These are phyloP conservation scores for Microbotryum violaceum DNA, from an alignment of 1,284 basidiomycete species.

Conservation along the genomic window DNA sequence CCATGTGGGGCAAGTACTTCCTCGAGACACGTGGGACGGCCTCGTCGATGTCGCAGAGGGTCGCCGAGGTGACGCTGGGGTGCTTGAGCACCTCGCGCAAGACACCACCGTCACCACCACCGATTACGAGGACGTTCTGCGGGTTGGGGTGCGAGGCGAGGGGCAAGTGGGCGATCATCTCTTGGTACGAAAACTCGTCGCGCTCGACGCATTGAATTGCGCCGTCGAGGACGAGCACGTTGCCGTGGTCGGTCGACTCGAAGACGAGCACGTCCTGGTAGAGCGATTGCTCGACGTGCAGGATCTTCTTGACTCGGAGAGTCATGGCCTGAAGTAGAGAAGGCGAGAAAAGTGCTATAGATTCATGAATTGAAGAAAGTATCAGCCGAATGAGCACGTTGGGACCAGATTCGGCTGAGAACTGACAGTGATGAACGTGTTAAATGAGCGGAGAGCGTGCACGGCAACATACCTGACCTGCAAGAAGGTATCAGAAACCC, in stretches of 20 bases:
- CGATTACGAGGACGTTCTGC: slow-evolving; percentile 90
- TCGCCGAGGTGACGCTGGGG: slow-evolving; percentile 79
- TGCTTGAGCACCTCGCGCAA: slow-evolving; percentile 97
- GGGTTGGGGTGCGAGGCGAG: slow-evolving; percentile 94
- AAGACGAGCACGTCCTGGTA: slow-evolving; percentile 97
- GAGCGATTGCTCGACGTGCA: slow-evolving; percentile 86
- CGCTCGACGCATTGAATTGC: slow-evolving; percentile 88
- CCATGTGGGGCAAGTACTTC: slow-evolving; percentile 89
- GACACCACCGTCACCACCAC: slow-evolving; percentile 77
- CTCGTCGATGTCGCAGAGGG: slow-evolving; percentile 98
- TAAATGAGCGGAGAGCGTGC: too few relatives aligned
- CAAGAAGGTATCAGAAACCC: too few relatives aligned
- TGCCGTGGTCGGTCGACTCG: slow-evolving; percentile 88
- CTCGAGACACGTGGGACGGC: slow-evolving; percentile 94
- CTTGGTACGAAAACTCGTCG: slow-evolving; percentile 99
- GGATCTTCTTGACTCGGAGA: slow-evolving; percentile 87
- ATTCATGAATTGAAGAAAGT: too few relatives aligned
- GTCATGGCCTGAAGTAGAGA: slow-evolving; percentile 67
- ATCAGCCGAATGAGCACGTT: too few relatives aligned
- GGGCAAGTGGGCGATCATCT: slow-evolving; percentile 98
- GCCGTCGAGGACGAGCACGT: slow-evolving; percentile 91
- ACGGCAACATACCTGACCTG: too few relatives aligned
- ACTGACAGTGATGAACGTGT: too few relatives aligned
- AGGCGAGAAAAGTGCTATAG: too few relatives aligned
- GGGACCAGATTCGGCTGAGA: too few relatives aligned